phyloP scores from a whole-genome alignment of 2,329 filamentous ascomycete species.

The Emericellopsis cladophorae region DNA sequence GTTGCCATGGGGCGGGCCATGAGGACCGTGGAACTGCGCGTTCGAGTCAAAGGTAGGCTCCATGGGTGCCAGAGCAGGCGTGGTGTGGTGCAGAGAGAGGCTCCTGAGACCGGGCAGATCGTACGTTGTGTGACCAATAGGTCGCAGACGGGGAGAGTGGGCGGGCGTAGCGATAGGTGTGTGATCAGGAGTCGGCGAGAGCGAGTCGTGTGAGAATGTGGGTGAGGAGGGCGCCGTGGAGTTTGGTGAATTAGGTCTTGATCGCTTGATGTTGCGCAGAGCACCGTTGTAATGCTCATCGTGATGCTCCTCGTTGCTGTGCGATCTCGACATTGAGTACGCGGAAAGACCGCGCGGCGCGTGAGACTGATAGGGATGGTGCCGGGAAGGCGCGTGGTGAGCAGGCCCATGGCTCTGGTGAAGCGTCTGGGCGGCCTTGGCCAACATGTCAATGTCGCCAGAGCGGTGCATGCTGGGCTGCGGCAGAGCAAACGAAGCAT shows the following conservation, averaged over 20 bases:
- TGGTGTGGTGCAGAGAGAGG: constrained; percentile 39
- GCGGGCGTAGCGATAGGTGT: constrained; percentile 96
- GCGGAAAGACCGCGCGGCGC: constrained; percentile 52
- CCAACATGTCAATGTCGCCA: constrained; percentile 43
- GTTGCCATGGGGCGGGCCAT: constrained; percentile 38
- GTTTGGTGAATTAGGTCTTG: constrained; percentile 84
- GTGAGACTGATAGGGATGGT: constrained; percentile 39
- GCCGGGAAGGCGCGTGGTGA: constrained; percentile 23
- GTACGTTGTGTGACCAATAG: constrained; percentile 48
- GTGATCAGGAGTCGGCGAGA: constrained; percentile 91
- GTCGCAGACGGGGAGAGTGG: constrained; percentile 82
- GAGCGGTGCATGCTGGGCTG: constrained; percentile 27
- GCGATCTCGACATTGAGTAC: constrained; percentile 90
- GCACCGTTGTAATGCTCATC: constrained; percentile 64
- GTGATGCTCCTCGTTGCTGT: constrained; percentile 65
- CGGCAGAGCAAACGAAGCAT: constrained; percentile 52
- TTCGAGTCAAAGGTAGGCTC: constrained; percentile 40
- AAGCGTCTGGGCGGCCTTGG: constrained; percentile 33
- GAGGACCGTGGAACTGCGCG: constrained; percentile 13
- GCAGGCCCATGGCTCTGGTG: constrained; percentile 50
- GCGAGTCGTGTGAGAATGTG: constrained; percentile 90
- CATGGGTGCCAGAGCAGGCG: constrained; percentile 44
- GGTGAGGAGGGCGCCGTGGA: constrained; percentile 93
- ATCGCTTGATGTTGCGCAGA: constrained; percentile 70
- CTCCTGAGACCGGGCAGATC: constrained; percentile 79